Evolutionary conservation across 805 yeast genomes (phyloP).

Genomic region (Pichia cephalocereana): DNA sequence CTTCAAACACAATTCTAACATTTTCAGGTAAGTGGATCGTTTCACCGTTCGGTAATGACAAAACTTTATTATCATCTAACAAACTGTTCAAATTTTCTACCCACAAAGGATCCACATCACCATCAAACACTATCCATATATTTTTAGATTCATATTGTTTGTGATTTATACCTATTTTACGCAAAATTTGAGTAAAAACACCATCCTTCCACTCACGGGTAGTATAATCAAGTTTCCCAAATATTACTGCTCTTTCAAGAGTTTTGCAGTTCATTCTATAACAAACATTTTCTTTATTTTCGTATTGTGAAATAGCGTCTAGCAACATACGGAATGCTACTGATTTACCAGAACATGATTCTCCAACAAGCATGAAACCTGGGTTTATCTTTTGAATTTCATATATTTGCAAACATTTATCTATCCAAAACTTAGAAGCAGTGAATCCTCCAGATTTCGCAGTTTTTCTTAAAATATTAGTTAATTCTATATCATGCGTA

Average conservation of each 20-base stretch:
- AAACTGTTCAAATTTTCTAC: slow-evolving; percentile 86
- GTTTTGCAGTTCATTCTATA: slow-evolving; percentile 69
- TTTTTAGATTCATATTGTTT: slow-evolving; percentile 49
- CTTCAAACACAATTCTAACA: slow-evolving; percentile 67
- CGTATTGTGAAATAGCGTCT: slow-evolving; percentile 20
- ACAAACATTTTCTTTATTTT: slow-evolving; percentile 21
- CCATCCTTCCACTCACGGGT: slow-evolving; percentile 95
- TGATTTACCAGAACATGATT: slow-evolving; percentile 68
- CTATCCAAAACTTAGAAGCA: slow-evolving; percentile 35
- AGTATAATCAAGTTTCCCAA: slow-evolving; percentile 61
- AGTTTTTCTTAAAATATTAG: not conserved
- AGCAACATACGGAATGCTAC: slow-evolving; percentile 41
- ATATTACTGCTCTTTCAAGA: slow-evolving; percentile 52
- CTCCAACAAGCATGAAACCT: slow-evolving; percentile 78
- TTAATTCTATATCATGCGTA: slow-evolving; percentile 18
- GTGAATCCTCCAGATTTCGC: slow-evolving; percentile 25
- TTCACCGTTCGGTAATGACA: slow-evolving; percentile 88
- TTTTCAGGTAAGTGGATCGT: slow-evolving; percentile 58
- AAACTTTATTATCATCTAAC: slow-evolving; percentile 72
- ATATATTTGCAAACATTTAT: slow-evolving; percentile 51
- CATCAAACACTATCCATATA: slow-evolving; percentile 81
- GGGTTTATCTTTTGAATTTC: slow-evolving; percentile 56
- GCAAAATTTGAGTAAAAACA: slow-evolving; percentile 54
- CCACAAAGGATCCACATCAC: slow-evolving; percentile 92
- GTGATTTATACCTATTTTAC: slow-evolving; percentile 45